Base-by-base conservation (phyloP, 2,329 filamentous ascomycete genomes). In the Orbilia ellipsospora region DNA sequence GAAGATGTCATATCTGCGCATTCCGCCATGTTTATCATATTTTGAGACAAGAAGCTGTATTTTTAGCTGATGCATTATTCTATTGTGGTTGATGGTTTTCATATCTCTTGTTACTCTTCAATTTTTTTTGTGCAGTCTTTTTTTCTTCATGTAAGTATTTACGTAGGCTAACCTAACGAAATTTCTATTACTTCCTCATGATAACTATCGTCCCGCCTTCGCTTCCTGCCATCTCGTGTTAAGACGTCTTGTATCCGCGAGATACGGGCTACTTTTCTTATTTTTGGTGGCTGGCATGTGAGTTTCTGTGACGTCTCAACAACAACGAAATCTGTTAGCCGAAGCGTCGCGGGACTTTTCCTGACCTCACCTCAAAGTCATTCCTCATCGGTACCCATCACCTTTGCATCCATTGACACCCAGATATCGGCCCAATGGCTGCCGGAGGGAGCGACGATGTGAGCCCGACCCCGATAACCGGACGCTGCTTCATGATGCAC, bases 401-500 rank as follows among this genome's bases (percentile, higher is more conserved):
- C 63, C 57, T 54, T 42, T 44, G 26, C 63, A 57, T 60, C 70
- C 52, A 74, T 74, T 74, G 70, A 74, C 63, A n/a, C 20, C 70
- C 59, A 45, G 36, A 59, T 59, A 68, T 63, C 63, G 70, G 70
- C 51, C 70, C 54, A 51, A 74, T 74, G 70, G 70, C 70, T 74
- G 70, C 62, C 54, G 70, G 70, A 63, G 70, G 63, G 60, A 67
- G 83, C 81, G 84, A 85, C 80, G 83, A 86, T 82, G 85, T 85
- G 80, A 77, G 83, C 82, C 81, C 81, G 79, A 81, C 82, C 79
- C 79, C 79, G 77, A 80, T 61, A 15, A 28, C 42, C 20, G 20
- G 16, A 31, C n/a, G 6, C 5, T 36, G 4, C 15, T 7, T 23
- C n/a, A 28, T 4, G 31, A 26, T 31, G 57, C 81, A 62, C 80